Evolutionary conservation across 2,329 filamentous ascomycete species (phyloP), one percentile per base, ranked within the genome.

Genomic region (Diaporthe ilicicola): DNA sequence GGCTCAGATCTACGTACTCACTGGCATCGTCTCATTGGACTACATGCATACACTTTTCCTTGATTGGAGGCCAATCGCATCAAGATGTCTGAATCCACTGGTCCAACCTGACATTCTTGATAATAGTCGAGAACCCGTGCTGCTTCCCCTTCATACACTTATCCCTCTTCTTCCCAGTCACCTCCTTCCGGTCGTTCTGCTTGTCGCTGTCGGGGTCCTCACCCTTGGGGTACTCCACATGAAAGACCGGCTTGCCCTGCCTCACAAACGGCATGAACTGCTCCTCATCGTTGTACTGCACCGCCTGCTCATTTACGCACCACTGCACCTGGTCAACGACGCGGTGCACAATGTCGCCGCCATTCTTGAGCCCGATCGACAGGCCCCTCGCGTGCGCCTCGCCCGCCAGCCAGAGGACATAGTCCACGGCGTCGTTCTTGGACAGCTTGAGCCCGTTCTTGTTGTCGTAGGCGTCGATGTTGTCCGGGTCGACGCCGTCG

Each of bases 401-500:
- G 12, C 77, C 74, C 3, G 87, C 84, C 37, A 90, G 83, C 78
- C 84, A 90, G 8, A 79, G 78, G 34, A 90, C 78, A 74, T 84
- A 90, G 65, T 83, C 75, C 32, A 87, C 79, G 2, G 87, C 82
- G 69, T 88, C 84, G 0, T 77, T 74, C 46, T 81, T 44, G 2
- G 85, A 89, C 44, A 90, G 80, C 13, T 74, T 77, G n/a, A 90
- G 79, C 0, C 86, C 88, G 65, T 86, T 89, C 2, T 83, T 78
- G 74, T 89, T 89, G 73, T 83, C 79, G 75, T 86, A 90, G 1
- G 81, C 88, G 74, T 89, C 88, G 17, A 89, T 82, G 74, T 90
- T 90, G 74, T 90, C 88, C 2, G 87, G 87, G 76, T 90, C 88
- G 3, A 90, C 82, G 2, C 85, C 88, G 75, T 90, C 87, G 73